Base-by-base conservation (phyloP, 2,329 filamentous ascomycete genomes). In the Dactylellina drechsleri region DNA sequence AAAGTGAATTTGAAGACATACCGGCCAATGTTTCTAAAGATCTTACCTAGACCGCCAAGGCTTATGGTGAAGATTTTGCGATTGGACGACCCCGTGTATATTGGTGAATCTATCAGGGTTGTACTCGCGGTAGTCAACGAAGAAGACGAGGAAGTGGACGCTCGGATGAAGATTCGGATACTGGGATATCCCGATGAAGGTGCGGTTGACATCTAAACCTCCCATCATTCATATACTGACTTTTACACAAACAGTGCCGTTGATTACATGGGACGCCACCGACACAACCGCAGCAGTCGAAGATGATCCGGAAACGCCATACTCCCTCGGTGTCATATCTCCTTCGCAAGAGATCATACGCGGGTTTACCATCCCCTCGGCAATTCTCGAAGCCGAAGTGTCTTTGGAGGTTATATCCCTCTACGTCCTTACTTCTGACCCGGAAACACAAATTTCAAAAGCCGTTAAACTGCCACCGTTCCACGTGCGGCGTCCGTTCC, bases 1-100 rank as follows among this genome's bases (percentile, higher is more conserved):
- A 76, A 76, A 36, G 72, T 76, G 5, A 54, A 66, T 12, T 28
- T 76, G 23, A 70, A 66, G 15, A 66, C 57, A 0, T 54, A 66
- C 13, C 57, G 72, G 12, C 60, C 72, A 8, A 62, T 62, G 66
- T 76, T 80, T 95, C 91, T 96, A 66, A 89, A 88, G 66, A 89
- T 99, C 23, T 85, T 93, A 64, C 94, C 95, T 0, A 91, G 96
- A 77, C 95, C 94, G 28, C 95, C 95, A 0, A 98, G 97, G 82
- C 88, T 99, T 84, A 89, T 92, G 78, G 87, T 99, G 53, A 86
- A 84, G 26, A 76, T 78, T 18, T 64, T 64, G 41, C 66, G 70
- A n/a, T 43, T 79, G 15, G 77, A 86, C 67, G 85, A 88, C 12
- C 89, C 93, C 65, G 96, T 94, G 81, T 98, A 97, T 80, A 91